phyloP scores from a whole-genome alignment of 768 basidiomycete species.

The Termitomyces sp. region DNA sequence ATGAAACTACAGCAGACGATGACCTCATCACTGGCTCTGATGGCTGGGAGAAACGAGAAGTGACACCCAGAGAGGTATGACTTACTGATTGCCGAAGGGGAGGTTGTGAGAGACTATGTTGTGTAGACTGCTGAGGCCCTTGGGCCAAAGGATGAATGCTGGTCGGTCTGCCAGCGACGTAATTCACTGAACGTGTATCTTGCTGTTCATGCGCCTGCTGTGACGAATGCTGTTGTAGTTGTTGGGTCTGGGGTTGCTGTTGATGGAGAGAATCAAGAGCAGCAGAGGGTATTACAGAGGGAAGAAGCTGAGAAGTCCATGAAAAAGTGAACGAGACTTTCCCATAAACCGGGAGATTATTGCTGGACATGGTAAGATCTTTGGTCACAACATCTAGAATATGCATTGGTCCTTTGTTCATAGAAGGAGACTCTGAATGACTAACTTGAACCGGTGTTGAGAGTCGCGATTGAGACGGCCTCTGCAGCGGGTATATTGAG shows the following conservation, averaged over 20 bases:
- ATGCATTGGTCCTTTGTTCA: conserved; percentile 18
- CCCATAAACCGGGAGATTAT: conserved; percentile 77
- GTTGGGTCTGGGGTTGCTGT: background rate
- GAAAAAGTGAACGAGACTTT: conserved; percentile 69
- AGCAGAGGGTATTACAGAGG: conserved; percentile 7
- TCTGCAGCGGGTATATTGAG: conserved; percentile 52
- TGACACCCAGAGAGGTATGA: conserved; percentile 17
- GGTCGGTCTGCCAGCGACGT: conserved; percentile 6
- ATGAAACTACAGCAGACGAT: conserved; percentile 4
- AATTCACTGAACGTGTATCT: conserved; percentile 3
- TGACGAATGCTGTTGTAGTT: background rate
- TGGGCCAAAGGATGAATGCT: conserved; percentile 10
- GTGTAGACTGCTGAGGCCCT: conserved; percentile 4
- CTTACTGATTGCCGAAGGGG: conserved; percentile 22
- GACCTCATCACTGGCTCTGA: conserved; percentile 9
- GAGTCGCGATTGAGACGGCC: conserved; percentile 42
- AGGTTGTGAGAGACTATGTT: conserved; percentile 9
- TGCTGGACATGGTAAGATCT: conserved; percentile 70
- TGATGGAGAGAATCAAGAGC: conserved; percentile 1
- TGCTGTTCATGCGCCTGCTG: conserved; percentile 6
- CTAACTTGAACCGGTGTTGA: conserved; percentile 32
- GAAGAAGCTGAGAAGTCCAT: conserved; percentile 27
- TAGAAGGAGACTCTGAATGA: conserved; percentile 11
- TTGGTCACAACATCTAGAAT: conserved; percentile 57
- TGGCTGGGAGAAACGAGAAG: conserved; percentile 18